Base-by-base conservation (phyloP, 106 monocot genomes). In the Allium fistulosum region DNA sequence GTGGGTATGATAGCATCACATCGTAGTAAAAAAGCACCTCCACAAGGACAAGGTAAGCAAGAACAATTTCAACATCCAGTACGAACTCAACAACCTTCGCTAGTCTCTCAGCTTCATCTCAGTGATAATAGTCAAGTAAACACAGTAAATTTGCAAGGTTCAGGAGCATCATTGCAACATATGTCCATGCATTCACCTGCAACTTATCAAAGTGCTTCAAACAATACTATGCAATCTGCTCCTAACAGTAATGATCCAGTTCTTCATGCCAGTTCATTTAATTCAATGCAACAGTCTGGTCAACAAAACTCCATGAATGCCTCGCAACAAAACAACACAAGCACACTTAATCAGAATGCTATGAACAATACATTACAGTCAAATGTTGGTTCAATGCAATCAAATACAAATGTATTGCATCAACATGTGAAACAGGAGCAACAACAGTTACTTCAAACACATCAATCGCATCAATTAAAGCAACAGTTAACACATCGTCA, bases 51-150 rank as follows among this genome's bases (percentile, higher is more conserved):
- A 48, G 78, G 68, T 61, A 81, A 76, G 49, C 88, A 74, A 37
- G 83, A 78, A 62, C 87, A 88, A 70, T 84, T 83, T 46, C 89
- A 78, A 57, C 81, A 83, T 66, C 17, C 78, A 58, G 64, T 77
- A 57, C 62, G 52, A 11, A 80, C 79, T 46, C 84, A 81, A 68
- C 85, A 74, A 58, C 69, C 73, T 70, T 81, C 85, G 51, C 85
- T 81, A 79, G 72, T 74, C 73, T 12, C 75, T 48, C 87, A 83
- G 48, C 3, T 79, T 48, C 92, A 85, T 58, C 88, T 87, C 58
- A 77, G 74, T 61, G 99, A 93, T 11, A 83, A 57, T 69, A 87
- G 82, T 55, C 90, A 82, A 73, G 58, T 79, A 51, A 82, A 84
- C 71, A 82, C 71, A 61, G 67, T 84, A 69, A 92, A 67, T 72